phyloP scores from a whole-genome alignment of 306 rosid species.

The Begonia fuchsioides region DNA sequence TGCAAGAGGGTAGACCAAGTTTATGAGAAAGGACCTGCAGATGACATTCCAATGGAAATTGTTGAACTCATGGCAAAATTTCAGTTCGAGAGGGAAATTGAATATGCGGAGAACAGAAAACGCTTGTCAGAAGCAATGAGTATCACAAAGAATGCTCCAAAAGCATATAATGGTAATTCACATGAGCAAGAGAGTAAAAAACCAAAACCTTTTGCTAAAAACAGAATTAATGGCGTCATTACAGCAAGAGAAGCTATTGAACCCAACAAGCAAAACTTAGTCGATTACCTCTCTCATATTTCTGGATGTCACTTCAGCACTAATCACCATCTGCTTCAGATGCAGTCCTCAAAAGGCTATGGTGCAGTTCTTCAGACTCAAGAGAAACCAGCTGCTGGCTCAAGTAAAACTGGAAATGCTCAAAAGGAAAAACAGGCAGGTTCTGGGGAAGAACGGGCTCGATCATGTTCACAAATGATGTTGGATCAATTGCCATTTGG shows the following conservation, averaged over 20 bases:
- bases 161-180: constrained; percentile 16
- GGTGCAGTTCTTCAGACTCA: too few relatives aligned
- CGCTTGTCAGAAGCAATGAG: constrained; percentile 20
- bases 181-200: constrained; percentile 25
- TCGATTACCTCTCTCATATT: constrained; percentile 30
- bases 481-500: constrained; percentile 30
- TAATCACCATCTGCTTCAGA: constrained; percentile 29
- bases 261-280: constrained; percentile 36
- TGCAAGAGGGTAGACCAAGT: constrained; percentile 21
- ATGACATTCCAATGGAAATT: constrained; percentile 90
- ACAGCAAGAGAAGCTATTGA: constrained; percentile 21
- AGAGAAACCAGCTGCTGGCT: constrained; percentile 23
- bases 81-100: constrained; percentile 74
- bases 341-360: constrained; percentile 24
- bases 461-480: constrained; percentile 40
- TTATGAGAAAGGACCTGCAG: constrained; percentile 34
- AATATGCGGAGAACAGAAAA: constrained; percentile 31
- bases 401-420: constrained; percentile 36
- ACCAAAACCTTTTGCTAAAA: constrained; percentile 31
- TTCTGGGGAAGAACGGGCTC: constrained; percentile 49
- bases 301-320: constrained; percentile 19
- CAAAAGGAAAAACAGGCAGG: constrained; percentile 27
- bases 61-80: constrained; percentile 82
- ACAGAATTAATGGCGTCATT: constrained; percentile 2
- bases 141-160: constrained; percentile 30